Conservation (phyloP, 192 early-diverging fungal genomes). For the Pilaira anomala region DNA sequence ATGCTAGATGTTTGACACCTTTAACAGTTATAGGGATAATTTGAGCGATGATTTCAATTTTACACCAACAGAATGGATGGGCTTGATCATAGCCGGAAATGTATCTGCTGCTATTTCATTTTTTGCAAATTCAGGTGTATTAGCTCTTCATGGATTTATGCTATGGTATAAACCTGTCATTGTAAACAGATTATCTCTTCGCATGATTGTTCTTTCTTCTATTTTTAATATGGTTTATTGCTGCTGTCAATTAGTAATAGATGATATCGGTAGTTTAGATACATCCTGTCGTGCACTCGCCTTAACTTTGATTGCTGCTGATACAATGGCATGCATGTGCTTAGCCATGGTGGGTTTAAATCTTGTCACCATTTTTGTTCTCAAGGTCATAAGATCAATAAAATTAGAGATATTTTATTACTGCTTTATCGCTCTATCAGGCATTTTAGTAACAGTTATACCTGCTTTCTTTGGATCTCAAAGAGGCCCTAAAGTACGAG, state of each 20-base stretch:
- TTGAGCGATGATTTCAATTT: not conserved
- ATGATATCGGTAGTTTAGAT: not conserved
- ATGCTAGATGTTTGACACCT: not conserved
- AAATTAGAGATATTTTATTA: slow-evolving; percentile 14
- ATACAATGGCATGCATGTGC: slow-evolving; percentile 15
- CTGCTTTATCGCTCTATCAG: not conserved
- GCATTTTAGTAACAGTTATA: not conserved
- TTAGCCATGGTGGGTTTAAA: slow-evolving; percentile 23
- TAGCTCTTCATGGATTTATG: not conserved
- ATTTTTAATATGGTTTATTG: slow-evolving; percentile 6
- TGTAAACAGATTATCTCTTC: slow-evolving; percentile 14
- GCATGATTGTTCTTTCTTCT: slow-evolving; percentile 14
- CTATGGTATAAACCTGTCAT: not conserved
- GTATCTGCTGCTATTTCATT: slow-evolving; percentile 3
- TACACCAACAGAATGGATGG: not conserved
- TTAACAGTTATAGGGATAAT: not conserved
- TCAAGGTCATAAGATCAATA: not conserved
- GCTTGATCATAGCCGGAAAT: not conserved
- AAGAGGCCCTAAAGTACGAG: too few relatives aligned
- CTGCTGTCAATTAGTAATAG: not conserved
- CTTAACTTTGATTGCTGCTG: not conserved
- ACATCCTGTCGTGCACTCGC: not conserved
- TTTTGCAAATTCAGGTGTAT: not conserved
- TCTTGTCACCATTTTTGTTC: slow-evolving; percentile 8
- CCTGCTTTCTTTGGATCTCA: not conserved